phyloP scores from a whole-genome alignment of 768 basidiomycete genomes.

The Mycena floridula region DNA sequence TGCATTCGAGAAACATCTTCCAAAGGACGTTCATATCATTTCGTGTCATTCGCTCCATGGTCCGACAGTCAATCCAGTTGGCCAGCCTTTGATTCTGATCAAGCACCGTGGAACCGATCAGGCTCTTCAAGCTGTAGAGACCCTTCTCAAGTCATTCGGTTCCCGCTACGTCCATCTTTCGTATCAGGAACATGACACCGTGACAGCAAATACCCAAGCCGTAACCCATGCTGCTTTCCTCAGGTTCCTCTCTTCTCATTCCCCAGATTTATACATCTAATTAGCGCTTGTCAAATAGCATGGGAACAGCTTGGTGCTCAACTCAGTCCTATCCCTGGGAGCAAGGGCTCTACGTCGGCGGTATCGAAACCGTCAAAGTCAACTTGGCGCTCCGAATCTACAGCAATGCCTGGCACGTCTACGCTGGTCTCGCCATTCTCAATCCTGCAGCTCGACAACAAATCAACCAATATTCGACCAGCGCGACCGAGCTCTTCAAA shows the following conservation, averaged over 20 bases:
- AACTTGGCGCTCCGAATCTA: conserved; percentile 97
- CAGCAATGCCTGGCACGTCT: conserved; percentile 97
- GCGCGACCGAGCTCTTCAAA: conserved; percentile 88
- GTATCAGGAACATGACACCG: conserved; percentile 94
- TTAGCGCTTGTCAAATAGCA: conserved; percentile 49
- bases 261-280: background rate
- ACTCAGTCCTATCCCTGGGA: conserved; percentile 89
- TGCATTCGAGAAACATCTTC: conserved; percentile 87
- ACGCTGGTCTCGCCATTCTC: conserved; percentile 95
- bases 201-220: conserved; percentile 98
- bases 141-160: conserved; percentile 69
- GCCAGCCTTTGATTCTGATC: conserved; percentile 89
- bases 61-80: conserved; percentile 79
- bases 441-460: conserved; percentile 87
- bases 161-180: conserved; percentile 88
- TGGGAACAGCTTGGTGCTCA: conserved; percentile 95
- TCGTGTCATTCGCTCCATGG: conserved; percentile 95
- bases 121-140: conserved; percentile 72
- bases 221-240: conserved; percentile 98
- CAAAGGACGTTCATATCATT: conserved; percentile 80
- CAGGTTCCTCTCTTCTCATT: conserved; percentile 41
- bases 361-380: conserved; percentile 96
- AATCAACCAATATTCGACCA: conserved; percentile 87
- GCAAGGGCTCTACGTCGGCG: conserved; percentile 88
- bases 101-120: conserved; percentile 76